These are phyloP conservation scores for Carallia pectinifolia DNA, from an alignment of 345 rosid genomes.

Conservation along the genomic window DNA sequence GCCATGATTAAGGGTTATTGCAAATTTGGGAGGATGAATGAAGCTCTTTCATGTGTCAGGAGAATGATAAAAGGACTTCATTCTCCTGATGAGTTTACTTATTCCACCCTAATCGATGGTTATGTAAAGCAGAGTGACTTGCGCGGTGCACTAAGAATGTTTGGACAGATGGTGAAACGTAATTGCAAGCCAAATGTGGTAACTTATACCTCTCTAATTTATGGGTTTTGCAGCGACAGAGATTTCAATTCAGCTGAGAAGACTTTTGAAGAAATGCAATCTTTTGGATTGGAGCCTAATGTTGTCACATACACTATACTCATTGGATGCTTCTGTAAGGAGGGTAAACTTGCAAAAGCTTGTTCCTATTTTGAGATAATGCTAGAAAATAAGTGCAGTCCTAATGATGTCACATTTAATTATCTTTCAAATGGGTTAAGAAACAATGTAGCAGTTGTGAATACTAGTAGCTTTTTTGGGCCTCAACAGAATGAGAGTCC, in stretches of 20 bases:
- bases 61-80: constrained; percentile 50
- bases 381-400: constrained; percentile 60
- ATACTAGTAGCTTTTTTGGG: constrained; percentile 18
- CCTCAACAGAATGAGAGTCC: constrained; percentile 32
- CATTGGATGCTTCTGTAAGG: constrained; percentile 63
- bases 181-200: constrained; percentile 77
- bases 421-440: constrained; percentile 66
- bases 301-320: constrained; percentile 76
- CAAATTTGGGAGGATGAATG: constrained; percentile 65
- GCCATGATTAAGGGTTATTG: constrained; percentile 90
- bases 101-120: constrained; percentile 76
- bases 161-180: constrained; percentile 54
- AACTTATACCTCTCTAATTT: constrained; percentile 67
- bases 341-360: constrained; percentile 56
- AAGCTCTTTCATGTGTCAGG: constrained; percentile 50
- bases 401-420: constrained; percentile 69
- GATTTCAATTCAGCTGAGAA: constrained; percentile 55
- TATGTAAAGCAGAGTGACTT: constrained; percentile 71
- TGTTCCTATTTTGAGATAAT: constrained; percentile 66
- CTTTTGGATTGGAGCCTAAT: constrained; percentile 61
- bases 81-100: constrained; percentile 71
- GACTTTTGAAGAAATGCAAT: constrained; percentile 56
- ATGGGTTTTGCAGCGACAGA: constrained; percentile 64
- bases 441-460: constrained; percentile 27
- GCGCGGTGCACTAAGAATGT: constrained; percentile 48